Conservation (phyloP, 331 rosid species). For the Ulmus americana region DNA sequence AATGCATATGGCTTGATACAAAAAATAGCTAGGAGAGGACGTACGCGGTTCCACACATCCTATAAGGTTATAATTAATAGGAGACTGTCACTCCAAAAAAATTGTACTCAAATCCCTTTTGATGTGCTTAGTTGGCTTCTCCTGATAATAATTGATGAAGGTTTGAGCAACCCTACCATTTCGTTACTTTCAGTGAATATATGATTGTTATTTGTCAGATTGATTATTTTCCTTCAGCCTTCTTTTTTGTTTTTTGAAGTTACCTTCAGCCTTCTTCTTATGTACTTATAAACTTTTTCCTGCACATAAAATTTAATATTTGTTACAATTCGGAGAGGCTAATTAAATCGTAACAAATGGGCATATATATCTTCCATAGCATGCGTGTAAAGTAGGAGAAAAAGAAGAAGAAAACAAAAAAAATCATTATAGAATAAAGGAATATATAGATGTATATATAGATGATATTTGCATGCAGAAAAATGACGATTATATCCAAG, state of each 20-base stretch:
- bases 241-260: too few relatives aligned
- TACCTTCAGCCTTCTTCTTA: not conserved
- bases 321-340: too few relatives aligned
- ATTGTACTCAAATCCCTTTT: not conserved
- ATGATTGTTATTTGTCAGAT: not conserved
- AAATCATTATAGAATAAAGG: too few relatives aligned
- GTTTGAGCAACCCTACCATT: constrained; percentile 1
- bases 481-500: not conserved
- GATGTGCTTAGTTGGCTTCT: not conserved
- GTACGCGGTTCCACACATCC: not conserved
- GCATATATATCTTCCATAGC: too few relatives aligned
- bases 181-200: constrained; percentile 4
- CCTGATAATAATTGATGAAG: not conserved
- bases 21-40: not conserved
- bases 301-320: too few relatives aligned
- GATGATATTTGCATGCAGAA: not conserved
- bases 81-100: not conserved
- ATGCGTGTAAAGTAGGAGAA: too few relatives aligned
- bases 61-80: not conserved
- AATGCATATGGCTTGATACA: not conserved
- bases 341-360: too few relatives aligned
- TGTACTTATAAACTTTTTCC: too few relatives aligned
- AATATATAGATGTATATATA: too few relatives aligned
- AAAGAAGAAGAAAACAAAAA: too few relatives aligned
- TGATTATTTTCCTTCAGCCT: not conserved